phyloP scores from a whole-genome alignment of 2,329 filamentous ascomycete species.

The Arachnopeziza araneosa region DNA sequence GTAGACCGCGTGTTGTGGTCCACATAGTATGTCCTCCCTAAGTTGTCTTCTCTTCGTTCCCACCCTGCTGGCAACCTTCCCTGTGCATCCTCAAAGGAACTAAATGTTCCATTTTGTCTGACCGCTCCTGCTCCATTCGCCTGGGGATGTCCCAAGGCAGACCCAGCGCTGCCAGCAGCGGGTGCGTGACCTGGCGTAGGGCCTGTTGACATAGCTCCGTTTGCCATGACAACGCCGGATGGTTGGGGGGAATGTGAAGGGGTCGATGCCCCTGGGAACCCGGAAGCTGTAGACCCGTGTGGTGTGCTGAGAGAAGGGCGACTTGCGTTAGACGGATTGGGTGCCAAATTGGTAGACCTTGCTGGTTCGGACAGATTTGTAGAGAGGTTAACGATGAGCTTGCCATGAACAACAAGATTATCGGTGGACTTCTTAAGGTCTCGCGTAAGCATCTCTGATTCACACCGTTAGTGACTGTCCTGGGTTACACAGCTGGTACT shows the following conservation, averaged over 20 bases:
- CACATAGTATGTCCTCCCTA: constrained; percentile 95
- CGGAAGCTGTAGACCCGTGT: constrained; percentile 25
- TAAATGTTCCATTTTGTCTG: constrained; percentile 52
- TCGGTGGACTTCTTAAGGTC: constrained; percentile 98
- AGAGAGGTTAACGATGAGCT: constrained; percentile 92
- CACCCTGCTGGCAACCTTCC: constrained; percentile 88
- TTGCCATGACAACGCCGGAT: constrained; percentile 25
- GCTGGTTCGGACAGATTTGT: constrained; percentile 76
- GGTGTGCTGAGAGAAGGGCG: constrained; percentile 30
- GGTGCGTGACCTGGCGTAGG: constrained; percentile 31
- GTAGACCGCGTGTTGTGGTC: constrained; percentile 96
- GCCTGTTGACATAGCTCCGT: constrained; percentile 25
- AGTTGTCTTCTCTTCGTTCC: constrained; percentile 92
- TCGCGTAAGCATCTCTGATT: constrained; percentile 85
- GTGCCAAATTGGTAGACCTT: constrained; percentile 37
- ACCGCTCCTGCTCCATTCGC: constrained; percentile 18
- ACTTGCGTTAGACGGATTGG: constrained; percentile 23
- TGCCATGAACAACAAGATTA: constrained; percentile 95
- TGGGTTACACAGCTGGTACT: constrained; percentile 28
- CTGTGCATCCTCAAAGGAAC: constrained; percentile 94
- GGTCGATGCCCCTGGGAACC: constrained; percentile 27
- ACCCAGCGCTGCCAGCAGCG: constrained; percentile 29
- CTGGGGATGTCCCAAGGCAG: constrained; percentile 17
- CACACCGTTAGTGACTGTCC: constrained; percentile 7
- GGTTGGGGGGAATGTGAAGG: constrained; percentile 31